phyloP scores from a whole-genome alignment of 805 yeast species.

The Candida hispaniensis region DNA sequence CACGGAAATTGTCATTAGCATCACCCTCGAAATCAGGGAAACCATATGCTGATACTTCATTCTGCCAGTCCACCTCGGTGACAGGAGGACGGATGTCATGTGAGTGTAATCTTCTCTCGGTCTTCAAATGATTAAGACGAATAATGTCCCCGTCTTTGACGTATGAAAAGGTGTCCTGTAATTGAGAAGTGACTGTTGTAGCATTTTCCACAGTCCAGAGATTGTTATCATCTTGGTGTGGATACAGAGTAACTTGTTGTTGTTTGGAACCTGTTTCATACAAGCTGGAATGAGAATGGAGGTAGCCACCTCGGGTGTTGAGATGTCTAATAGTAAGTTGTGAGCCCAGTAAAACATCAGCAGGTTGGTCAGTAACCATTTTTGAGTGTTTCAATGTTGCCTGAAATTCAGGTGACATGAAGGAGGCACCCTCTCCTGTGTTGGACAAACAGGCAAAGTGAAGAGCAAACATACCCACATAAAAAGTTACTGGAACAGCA shows the following conservation, averaged over 20 bases:
- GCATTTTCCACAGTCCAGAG: slow-evolving; percentile 69
- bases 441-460: slow-evolving; percentile 41
- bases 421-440: slow-evolving; percentile 50
- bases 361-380: slow-evolving; percentile 38
- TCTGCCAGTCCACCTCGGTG: slow-evolving; percentile 81
- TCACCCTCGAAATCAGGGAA: slow-evolving; percentile 53
- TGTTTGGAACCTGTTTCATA: slow-evolving; percentile 47
- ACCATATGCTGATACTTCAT: slow-evolving; percentile 69
- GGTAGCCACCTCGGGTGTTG: slow-evolving; percentile 59
- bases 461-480: slow-evolving; percentile 44
- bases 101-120: slow-evolving; percentile 61
- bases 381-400: slow-evolving; percentile 40
- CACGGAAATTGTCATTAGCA: slow-evolving; percentile 56
- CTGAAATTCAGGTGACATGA: slow-evolving; percentile 59
- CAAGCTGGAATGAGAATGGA: slow-evolving; percentile 51
- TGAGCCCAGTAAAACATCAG: slow-evolving; percentile 65
- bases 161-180: slow-evolving; percentile 44
- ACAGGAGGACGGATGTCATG: slow-evolving; percentile 75
- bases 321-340: slow-evolving; percentile 60
- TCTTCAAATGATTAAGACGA: slow-evolving; percentile 56
- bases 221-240: slow-evolving; percentile 45
- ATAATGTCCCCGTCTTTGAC: slow-evolving; percentile 48
- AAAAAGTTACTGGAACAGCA: slow-evolving; percentile 47
- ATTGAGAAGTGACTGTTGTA: slow-evolving; percentile 65
- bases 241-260: slow-evolving; percentile 60